Conservation (phyloP, 2,329 filamentous ascomycete species). For the Xylariomycetidae sp. region DNA sequence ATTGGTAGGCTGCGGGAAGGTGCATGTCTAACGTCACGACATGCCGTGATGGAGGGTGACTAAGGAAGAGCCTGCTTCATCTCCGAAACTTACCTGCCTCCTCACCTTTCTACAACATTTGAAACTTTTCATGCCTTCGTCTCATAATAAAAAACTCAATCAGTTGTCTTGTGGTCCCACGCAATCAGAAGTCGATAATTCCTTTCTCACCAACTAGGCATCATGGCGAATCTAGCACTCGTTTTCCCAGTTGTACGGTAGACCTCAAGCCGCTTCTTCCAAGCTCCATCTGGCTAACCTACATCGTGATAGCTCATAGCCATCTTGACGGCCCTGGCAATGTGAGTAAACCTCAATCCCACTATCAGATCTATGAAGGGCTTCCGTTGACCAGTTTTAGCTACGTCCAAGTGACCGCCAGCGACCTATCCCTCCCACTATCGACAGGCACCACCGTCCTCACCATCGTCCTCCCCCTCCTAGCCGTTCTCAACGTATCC, state of each 20-base stretch:
- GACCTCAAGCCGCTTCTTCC: not conserved
- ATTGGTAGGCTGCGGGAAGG: too few species aligned
- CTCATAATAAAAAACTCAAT: too few species aligned
- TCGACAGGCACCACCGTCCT: slow-evolving; percentile 23
- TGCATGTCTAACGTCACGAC: too few species aligned
- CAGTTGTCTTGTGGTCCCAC: too few species aligned
- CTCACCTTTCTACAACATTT: too few species aligned
- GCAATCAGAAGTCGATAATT: too few species aligned
- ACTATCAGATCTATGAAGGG: too few species aligned
- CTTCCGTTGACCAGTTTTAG: slow-evolving; percentile 13
- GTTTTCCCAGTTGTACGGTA: slow-evolving; percentile 6
- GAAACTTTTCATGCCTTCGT: too few species aligned
- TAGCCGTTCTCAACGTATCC: slow-evolving; percentile 22
- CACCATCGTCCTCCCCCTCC: slow-evolving; percentile 24
- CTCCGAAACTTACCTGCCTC: too few species aligned
- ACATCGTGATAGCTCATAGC: slow-evolving; percentile 8
- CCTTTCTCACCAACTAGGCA: too few species aligned
- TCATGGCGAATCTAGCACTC: slow-evolving; percentile 10
- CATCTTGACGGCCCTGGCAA: slow-evolving; percentile 12
- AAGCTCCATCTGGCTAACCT: slow-evolving; percentile 4
- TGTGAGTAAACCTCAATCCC: slow-evolving; percentile 5
- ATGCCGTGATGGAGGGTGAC: too few species aligned
- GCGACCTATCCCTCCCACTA: slow-evolving; percentile 24
- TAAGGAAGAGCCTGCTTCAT: too few species aligned
- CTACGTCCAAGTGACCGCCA: slow-evolving; percentile 24